These are phyloP conservation scores for Colletotrichum ledebouriae DNA, from an alignment of 2,329 filamentous ascomycete species.

Conservation along the genomic window DNA sequence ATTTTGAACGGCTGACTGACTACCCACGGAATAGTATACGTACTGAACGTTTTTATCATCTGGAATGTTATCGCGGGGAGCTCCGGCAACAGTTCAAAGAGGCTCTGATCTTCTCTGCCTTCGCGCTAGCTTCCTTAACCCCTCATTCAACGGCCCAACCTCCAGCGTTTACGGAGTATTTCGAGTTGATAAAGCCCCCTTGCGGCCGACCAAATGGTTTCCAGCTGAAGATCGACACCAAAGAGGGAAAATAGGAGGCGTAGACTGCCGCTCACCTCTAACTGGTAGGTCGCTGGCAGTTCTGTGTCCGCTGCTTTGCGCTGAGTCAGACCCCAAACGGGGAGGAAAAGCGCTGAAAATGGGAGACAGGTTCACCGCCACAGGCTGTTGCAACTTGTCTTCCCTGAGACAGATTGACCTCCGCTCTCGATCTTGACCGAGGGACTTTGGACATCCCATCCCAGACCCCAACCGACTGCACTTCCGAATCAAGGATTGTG, in stretches of 20 bases:
- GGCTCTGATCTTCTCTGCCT: constrained; percentile 24
- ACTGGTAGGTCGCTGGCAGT: constrained; percentile 18
- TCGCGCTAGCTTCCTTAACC: neutral
- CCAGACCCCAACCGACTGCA: constrained; percentile 16
- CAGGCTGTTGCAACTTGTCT: neutral
- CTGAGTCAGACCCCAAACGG: constrained; percentile 16
- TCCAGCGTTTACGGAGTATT: constrained; percentile 23
- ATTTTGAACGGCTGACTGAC: neutral
- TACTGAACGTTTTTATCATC: constrained; percentile 14
- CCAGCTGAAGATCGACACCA: constrained; percentile 14
- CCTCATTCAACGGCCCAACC: constrained; percentile 4
- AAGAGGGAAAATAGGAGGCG: constrained; percentile 9
- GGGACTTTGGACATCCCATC: constrained; percentile 14
- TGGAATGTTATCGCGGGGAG: constrained; percentile 13
- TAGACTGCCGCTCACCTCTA: constrained; percentile 8
- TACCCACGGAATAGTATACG: neutral
- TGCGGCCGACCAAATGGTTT: constrained; percentile 13
- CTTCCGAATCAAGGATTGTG: constrained; percentile 28
- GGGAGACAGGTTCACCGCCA: constrained; percentile 2
- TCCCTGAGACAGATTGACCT: constrained; percentile 8
- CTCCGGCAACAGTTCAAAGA: neutral
- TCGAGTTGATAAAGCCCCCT: neutral
- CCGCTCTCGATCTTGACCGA: constrained; percentile 4
- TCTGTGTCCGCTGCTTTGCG: constrained; percentile 16
- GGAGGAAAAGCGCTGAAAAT: constrained; percentile 11